Conservation (phyloP, 2,329 filamentous ascomycete species). For the Aspergillus unguis region DNA sequence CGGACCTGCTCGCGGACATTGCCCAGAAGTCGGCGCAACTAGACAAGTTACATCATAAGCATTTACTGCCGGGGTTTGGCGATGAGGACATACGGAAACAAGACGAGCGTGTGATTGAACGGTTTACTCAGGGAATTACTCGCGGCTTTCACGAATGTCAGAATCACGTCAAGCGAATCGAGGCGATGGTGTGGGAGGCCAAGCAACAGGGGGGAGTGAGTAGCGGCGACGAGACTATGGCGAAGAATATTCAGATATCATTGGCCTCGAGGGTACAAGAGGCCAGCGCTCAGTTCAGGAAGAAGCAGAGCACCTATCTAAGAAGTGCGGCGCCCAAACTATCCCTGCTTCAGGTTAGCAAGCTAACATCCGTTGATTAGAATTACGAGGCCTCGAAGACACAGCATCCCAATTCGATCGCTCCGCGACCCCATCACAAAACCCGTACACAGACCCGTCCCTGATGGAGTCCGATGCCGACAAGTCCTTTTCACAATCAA, state of each 20-base stretch:
- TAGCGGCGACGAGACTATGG: conserved; percentile 89
- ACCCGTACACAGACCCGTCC: conserved; percentile 77
- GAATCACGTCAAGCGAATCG: conserved; percentile 79
- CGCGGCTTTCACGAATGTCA: conserved; percentile 87
- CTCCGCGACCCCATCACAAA: conserved; percentile 51
- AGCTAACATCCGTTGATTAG: conserved; percentile 41
- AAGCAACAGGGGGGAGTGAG: conserved; percentile 67
- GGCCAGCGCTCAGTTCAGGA: conserved; percentile 84
- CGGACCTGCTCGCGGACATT: conserved; percentile 74
- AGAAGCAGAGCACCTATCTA: conserved; percentile 94
- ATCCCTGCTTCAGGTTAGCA: conserved; percentile 6
- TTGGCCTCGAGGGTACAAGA: conserved; percentile 86
- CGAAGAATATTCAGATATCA: conserved; percentile 89
- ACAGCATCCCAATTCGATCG: conserved; percentile 52
- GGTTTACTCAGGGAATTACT: conserved; percentile 85
- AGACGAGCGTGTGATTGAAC: conserved; percentile 88
- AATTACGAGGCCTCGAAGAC: conserved; percentile 70
- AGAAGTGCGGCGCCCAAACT: conserved; percentile 63
- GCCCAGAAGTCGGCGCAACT: conserved; percentile 78
- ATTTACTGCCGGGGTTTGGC: conserved; percentile 93
- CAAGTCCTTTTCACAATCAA: conserved; percentile 84
- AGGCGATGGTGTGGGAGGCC: conserved; percentile 79
- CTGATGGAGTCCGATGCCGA: conserved; percentile 92
- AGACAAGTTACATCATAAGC: conserved; percentile 93
- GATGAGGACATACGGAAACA: conserved; percentile 84